Evolutionary conservation across 805 yeast species (phyloP).

Genomic region (Saturnispora halmiae): DNA sequence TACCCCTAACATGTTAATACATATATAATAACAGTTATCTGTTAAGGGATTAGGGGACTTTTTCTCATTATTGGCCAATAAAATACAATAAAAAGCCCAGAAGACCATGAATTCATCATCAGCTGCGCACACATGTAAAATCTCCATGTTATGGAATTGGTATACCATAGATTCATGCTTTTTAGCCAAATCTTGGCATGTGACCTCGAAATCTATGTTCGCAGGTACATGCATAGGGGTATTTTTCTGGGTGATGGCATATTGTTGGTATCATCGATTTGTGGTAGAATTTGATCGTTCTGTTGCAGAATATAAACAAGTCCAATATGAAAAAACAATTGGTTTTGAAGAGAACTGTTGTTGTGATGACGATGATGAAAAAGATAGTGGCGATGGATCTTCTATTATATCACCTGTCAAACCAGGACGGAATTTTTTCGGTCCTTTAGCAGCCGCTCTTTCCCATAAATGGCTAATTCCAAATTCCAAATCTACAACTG

Average conservation of each 20-base stretch:
- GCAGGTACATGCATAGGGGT: slow-evolving; percentile 73
- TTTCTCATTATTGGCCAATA: background rate
- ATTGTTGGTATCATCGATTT: slow-evolving; percentile 49
- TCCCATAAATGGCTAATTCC: slow-evolving; percentile 24
- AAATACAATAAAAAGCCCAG: slow-evolving; percentile 11
- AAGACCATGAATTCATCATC: slow-evolving; percentile 15
- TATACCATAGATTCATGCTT: slow-evolving; percentile 58
- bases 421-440: slow-evolving; percentile 15
- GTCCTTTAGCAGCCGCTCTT: slow-evolving; percentile 21
- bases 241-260: slow-evolving; percentile 45
- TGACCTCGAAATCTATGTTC: slow-evolving; percentile 47
- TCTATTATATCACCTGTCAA: too few species aligned
- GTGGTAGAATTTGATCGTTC: slow-evolving; percentile 44
- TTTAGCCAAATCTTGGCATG: slow-evolving; percentile 56
- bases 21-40: too few species aligned
- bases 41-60: too few species aligned
- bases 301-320: slow-evolving; percentile 21
- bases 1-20: too few species aligned
- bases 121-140: slow-evolving; percentile 16
- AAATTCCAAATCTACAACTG: slow-evolving; percentile 7
- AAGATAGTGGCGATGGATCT: slow-evolving; percentile 1
- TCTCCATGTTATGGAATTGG: slow-evolving; percentile 66
- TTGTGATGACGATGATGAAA: slow-evolving; percentile 2
- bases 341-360: slow-evolving; percentile 4
- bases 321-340: slow-evolving; percentile 5